Conservation (phyloP, 2,329 filamentous ascomycete genomes). For the Clonostachys rhizophaga region DNA sequence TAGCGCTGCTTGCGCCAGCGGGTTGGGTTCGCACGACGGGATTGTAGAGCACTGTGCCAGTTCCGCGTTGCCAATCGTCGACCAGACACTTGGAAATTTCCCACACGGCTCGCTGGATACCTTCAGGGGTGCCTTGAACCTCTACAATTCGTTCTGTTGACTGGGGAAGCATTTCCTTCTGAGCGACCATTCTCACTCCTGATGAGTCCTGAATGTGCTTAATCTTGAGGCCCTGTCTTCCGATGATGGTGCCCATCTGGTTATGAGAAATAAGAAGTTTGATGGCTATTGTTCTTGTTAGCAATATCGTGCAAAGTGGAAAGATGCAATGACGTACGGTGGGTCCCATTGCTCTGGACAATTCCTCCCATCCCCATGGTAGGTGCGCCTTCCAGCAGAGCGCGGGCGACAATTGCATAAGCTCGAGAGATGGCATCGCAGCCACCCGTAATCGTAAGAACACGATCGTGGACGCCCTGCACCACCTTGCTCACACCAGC, state of each 20-base stretch:
- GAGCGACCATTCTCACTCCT: constrained; percentile 96
- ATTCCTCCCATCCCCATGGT: constrained; percentile 95
- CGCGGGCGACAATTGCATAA: constrained; percentile 88
- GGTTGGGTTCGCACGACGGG: constrained; percentile 84
- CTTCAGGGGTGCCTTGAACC: constrained; percentile 89
- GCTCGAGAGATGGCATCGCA: constrained; percentile 87
- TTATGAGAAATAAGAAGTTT: constrained; percentile 99
- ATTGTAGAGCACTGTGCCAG: constrained; percentile 96
- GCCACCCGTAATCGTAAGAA: constrained; percentile 89
- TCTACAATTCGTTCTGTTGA: constrained; percentile 98
- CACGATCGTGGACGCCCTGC: constrained; percentile 93
- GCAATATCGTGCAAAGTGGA: background rate
- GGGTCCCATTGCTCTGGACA: constrained; percentile 81
- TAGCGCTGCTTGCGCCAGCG: constrained; percentile 28
- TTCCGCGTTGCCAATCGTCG: constrained; percentile 96
- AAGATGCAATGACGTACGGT: constrained; percentile 56
- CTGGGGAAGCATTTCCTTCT: constrained; percentile 99
- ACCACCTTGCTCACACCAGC: constrained; percentile 99
- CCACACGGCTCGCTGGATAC: constrained; percentile 95
- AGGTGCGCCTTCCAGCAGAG: constrained; percentile 87
- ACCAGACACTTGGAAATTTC: constrained; percentile 98
- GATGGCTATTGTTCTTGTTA: constrained; percentile 58
- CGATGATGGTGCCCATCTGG: constrained; percentile 99
- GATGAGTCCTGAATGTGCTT: constrained; percentile 98
- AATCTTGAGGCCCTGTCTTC: constrained; percentile 93